These are phyloP conservation scores for Cucurbita argyrosperma DNA, from an alignment of 306 rosid species.

Conservation along the genomic window DNA sequence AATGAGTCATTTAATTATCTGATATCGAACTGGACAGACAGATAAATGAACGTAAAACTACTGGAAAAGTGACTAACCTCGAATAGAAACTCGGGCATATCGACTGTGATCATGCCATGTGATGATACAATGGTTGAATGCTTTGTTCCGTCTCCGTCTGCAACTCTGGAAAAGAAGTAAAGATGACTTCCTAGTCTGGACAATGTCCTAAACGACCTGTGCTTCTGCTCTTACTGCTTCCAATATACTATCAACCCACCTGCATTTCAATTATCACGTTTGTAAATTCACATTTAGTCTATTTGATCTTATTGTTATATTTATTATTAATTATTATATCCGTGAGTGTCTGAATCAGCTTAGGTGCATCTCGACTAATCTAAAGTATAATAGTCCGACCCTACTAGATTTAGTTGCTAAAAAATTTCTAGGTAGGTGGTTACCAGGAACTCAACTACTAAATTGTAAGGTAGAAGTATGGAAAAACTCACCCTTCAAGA, in stretches of 20 bases:
- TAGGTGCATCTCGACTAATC: too few species aligned
- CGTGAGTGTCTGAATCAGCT: too few species aligned
- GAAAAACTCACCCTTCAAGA: conserved; percentile 78
- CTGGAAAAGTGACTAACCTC: not conserved
- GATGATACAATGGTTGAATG: not conserved
- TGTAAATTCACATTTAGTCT: not conserved
- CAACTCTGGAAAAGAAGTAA: not conserved
- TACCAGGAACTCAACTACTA: not conserved
- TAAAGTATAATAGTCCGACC: too few species aligned
- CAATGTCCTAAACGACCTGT: conserved; percentile 4
- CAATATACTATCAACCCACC: conserved; percentile 85
- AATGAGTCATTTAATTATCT: not conserved
- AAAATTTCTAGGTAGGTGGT: too few species aligned
- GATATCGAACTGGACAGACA: not conserved
- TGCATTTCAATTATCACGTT: conserved; percentile 2
- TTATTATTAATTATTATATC: too few species aligned
- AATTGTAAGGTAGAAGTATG: not conserved
- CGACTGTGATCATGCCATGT: not conserved
- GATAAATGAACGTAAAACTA: not conserved
- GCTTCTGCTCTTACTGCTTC: conserved; percentile 50
- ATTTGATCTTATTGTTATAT: not conserved
- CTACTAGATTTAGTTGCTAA: too few species aligned
- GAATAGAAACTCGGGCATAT: not conserved
- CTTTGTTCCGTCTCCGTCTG: not conserved
- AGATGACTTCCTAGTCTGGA: not conserved